A percentile compares a stretch with the other conserved stretches of the same genome.
Conservation (phyloP, 148 eudicot species). For the Chenopodium album region DNA sequence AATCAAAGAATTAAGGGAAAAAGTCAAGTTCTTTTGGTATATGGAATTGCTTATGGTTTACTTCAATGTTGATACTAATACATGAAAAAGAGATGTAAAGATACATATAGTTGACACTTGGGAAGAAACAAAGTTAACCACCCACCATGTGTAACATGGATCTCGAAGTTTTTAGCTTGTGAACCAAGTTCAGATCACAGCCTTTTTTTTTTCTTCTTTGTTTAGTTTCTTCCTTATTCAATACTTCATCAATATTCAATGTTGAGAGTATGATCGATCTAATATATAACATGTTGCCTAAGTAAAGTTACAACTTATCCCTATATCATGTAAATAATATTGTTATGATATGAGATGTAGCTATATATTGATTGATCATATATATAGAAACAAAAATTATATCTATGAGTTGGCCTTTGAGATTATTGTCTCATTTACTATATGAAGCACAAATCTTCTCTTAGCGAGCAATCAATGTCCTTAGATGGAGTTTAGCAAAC, state of each 20-base stretch:
- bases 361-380: neutral
- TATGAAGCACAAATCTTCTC: too few relatives aligned
- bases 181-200: neutral
- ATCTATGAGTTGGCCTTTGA: too few relatives aligned
- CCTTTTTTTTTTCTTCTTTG: neutral
- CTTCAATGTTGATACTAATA: conserved; percentile 13
- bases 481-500: too few relatives aligned
- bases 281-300: neutral
- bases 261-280: neutral
- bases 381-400: too few relatives aligned
- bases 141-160: conserved; percentile 18
- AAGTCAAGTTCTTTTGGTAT: neutral
- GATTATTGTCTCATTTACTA: too few relatives aligned
- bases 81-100: neutral
- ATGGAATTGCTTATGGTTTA: conserved; percentile 26
- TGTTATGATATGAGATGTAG: neutral
- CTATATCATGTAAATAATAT: neutral
- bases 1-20: neutral
- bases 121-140: conserved; percentile 10
- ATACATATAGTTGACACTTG: conserved; percentile 15
- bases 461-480: too few relatives aligned
- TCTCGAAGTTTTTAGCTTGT: conserved; percentile 20
- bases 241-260: conserved; percentile 13
- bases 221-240: conserved; percentile 28
- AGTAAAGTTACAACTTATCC: conserved; percentile 10